A percentile compares a stretch with the other conserved stretches of the same genome.
phyloP scores from a whole-genome alignment of 2,329 filamentous ascomycete species.

The Lachnellula willkommii region DNA sequence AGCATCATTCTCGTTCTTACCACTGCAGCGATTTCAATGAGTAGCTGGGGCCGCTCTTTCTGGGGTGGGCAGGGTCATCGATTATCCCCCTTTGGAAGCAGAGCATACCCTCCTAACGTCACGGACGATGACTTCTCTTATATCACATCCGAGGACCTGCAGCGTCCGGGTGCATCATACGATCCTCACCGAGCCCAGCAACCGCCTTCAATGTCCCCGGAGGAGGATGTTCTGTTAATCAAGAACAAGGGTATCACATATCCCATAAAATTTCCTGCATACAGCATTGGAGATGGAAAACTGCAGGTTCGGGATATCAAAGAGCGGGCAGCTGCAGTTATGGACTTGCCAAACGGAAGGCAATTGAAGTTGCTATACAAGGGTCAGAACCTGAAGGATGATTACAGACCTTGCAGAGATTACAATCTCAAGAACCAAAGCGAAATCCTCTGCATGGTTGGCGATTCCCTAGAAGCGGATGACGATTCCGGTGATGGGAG shows the following conservation, averaged over 20 bases:
- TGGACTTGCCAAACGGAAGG: constrained; percentile 54
- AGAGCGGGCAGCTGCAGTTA: constrained; percentile 60
- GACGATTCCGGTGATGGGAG: constrained; percentile 40
- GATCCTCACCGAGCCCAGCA: constrained; percentile 37
- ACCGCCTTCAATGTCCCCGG: constrained; percentile 38
- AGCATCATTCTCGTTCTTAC: constrained; percentile 24
- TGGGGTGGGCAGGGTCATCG: constrained; percentile 24
- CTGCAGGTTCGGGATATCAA: constrained; percentile 61
- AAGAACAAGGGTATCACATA: constrained; percentile 63
- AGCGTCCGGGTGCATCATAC: constrained; percentile 41
- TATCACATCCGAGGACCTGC: constrained; percentile 72
- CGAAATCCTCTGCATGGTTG: constrained; percentile 55
- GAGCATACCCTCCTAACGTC: constrained; percentile 51
- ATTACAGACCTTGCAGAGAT: constrained; percentile 49
- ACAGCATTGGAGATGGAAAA: constrained; percentile 69
- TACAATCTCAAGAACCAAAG: constrained; percentile 59
- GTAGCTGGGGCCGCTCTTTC: constrained; percentile 29
- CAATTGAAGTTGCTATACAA: constrained; percentile 68
- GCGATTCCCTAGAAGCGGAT: constrained; percentile 43
- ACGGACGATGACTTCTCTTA: constrained; percentile 76
- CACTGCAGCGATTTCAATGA: constrained; percentile 30
- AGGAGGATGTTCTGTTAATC: constrained; percentile 67
- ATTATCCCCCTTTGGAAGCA: constrained; percentile 30
- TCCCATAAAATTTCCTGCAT: constrained; percentile 67
- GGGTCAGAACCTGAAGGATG: constrained; percentile 64